These are phyloP conservation scores for Phytopythium helicoides DNA, from an alignment of 352 stramenopile genomes.

Conservation along the genomic window DNA sequence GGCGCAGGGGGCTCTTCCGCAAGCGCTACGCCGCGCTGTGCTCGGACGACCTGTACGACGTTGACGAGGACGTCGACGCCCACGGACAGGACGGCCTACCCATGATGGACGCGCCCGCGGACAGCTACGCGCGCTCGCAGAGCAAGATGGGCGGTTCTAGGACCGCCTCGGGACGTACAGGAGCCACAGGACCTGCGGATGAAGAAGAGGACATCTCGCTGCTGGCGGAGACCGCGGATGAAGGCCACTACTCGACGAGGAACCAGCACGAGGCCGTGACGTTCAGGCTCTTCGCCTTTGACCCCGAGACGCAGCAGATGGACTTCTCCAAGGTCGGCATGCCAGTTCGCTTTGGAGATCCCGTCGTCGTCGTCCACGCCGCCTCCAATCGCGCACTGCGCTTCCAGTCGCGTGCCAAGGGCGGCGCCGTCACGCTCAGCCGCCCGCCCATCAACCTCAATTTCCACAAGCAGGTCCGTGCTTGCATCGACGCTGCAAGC, in stretches of 20 bases:
- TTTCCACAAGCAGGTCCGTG: conserved; percentile 53
- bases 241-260: conserved; percentile 8
- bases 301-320: conserved; percentile 46
- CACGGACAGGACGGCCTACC: conserved; percentile 11
- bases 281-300: conserved; percentile 73
- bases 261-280: conserved; percentile 36
- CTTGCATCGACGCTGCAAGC: conserved; percentile 40
- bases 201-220: conserved; percentile 3
- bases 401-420: conserved; percentile 38
- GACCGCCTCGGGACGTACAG: background rate
- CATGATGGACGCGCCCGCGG: conserved; percentile 10
- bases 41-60: conserved; percentile 50
- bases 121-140: conserved; percentile 6
- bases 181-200: background rate
- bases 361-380: conserved; percentile 60
- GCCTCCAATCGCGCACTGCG: conserved; percentile 58
- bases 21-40: conserved; percentile 74
- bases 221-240: background rate
- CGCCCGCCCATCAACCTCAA: conserved; percentile 66
- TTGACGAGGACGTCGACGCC: conserved; percentile 2
- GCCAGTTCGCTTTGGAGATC: conserved; percentile 53
- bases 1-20: conserved; percentile 63
- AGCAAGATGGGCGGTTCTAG: conserved; percentile 4
- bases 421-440: conserved; percentile 61
- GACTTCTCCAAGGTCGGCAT: conserved; percentile 46